Evolutionary conservation across 441 rosid genomes (phyloP).

Genomic region (Bocquillonia castaneifolia): DNA sequence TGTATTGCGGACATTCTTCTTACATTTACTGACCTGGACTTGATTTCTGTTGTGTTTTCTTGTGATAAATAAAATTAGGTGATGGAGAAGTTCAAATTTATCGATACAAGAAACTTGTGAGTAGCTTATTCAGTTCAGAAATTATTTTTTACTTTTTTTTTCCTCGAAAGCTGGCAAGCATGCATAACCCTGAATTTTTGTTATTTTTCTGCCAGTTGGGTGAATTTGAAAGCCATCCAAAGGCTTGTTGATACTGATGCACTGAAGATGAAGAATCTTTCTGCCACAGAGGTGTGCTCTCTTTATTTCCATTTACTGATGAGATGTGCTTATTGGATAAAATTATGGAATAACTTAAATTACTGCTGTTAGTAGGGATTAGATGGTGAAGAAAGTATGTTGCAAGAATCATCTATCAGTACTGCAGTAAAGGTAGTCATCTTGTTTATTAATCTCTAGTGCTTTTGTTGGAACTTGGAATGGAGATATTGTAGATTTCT

Average conservation of each 20-base stretch:
- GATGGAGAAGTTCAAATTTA: constrained; percentile 42
- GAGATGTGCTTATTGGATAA: neutral
- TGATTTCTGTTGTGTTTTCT: constrained; percentile 17
- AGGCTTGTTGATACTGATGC: constrained; percentile 49
- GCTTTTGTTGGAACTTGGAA: neutral
- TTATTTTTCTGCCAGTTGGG: constrained; percentile 45
- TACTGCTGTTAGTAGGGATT: constrained; percentile 25
- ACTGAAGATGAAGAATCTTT: constrained; percentile 24
- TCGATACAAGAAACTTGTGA: constrained; percentile 52
- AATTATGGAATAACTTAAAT: neutral
- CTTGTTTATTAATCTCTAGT: neutral
- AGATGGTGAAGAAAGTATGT: constrained; percentile 24
- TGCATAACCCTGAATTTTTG: constrained; percentile 12
- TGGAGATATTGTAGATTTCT: neutral
- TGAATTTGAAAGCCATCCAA: constrained; percentile 46
- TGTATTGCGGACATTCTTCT: constrained; percentile 1
- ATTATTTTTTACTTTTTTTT: neutral
- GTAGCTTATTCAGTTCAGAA: constrained; percentile 21
- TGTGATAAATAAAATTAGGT: constrained; percentile 32
- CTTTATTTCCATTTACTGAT: constrained; percentile 3
- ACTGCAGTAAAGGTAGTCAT: constrained; percentile 36
- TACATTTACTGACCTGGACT: constrained; percentile 1
- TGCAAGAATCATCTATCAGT: constrained; percentile 32
- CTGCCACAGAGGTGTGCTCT: constrained; percentile 27
- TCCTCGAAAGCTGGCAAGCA: neutral